Evolutionary conservation across 192 early-diverging fungal genomes (phyloP).

Genomic region (Umbelopsis isabellina): DNA sequence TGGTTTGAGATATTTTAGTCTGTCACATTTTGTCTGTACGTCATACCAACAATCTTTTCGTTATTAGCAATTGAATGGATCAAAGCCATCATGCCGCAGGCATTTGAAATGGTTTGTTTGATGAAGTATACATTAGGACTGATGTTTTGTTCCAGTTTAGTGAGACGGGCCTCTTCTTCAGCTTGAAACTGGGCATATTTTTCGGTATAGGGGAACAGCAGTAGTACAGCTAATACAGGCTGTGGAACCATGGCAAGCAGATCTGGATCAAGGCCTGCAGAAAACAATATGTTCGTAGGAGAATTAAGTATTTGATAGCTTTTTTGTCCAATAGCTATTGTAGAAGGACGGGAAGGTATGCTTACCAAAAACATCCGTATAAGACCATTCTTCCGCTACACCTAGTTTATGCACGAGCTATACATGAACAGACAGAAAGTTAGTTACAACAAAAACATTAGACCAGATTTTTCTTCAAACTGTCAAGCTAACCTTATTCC

Average conservation of each 20-base stretch:
- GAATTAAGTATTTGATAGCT: not conserved
- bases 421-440: not conserved
- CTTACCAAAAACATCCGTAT: conserved; percentile 81
- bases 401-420: conserved; percentile 74
- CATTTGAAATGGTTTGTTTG: conserved; percentile 87
- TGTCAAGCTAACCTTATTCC: conserved; percentile 58
- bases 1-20: not conserved
- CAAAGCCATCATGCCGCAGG: conserved; percentile 94
- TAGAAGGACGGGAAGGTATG: not conserved
- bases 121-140: conserved; percentile 73
- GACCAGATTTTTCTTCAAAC: not conserved
- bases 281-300: not conserved
- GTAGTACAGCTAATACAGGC: conserved; percentile 81
- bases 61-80: conserved; percentile 88
- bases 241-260: conserved; percentile 78
- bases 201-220: conserved; percentile 84
- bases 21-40: conserved; percentile 15
- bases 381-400: conserved; percentile 61
- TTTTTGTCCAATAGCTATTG: not conserved
- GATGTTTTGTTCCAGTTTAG: conserved; percentile 53
- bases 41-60: conserved; percentile 47
- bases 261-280: conserved; percentile 81
- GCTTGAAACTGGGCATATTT: conserved; percentile 57
- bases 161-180: conserved; percentile 50
- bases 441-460: not conserved